A percentile compares a stretch with the other conserved stretches of the same genome.
phyloP scores from a whole-genome alignment of 768 basidiomycete species.

The Naganishia vishniacii region DNA sequence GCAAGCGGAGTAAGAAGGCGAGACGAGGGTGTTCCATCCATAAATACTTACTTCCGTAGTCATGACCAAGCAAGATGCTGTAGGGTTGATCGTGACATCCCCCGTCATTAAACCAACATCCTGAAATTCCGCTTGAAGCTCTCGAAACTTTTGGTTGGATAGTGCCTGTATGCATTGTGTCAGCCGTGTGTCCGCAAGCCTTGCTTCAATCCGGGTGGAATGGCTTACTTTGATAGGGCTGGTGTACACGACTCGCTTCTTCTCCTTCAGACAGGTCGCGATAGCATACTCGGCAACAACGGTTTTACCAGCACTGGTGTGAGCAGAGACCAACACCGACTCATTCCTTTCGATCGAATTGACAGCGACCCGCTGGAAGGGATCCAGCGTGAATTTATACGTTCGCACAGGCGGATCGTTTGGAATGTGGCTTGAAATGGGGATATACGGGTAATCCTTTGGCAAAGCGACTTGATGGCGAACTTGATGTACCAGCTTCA shows the following conservation, averaged over 20 bases:
- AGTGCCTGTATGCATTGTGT: conserved; percentile 61
- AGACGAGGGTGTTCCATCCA: background rate
- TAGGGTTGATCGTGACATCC: conserved; percentile 97
- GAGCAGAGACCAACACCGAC: conserved; percentile 93
- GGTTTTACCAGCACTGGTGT: conserved; percentile 98
- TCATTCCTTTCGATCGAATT: conserved; percentile 95
- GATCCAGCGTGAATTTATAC: conserved; percentile 95
- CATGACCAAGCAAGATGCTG: conserved; percentile 96
- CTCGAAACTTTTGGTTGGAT: conserved; percentile 98
- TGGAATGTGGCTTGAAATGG: conserved; percentile 85
- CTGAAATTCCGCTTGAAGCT: conserved; percentile 92
- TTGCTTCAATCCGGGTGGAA: background rate
- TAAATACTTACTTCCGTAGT: conserved; percentile 70
- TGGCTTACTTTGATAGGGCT: conserved; percentile 77
- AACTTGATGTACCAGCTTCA: conserved; percentile 49
- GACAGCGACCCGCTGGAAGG: conserved; percentile 92
- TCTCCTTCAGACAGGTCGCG: conserved; percentile 85
- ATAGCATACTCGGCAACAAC: conserved; percentile 99
- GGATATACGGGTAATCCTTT: conserved; percentile 79
- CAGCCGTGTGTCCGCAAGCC: background rate
- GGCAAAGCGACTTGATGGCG: conserved; percentile 69
- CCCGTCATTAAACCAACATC: conserved; percentile 99
- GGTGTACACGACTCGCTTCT: conserved; percentile 96
- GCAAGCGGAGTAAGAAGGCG: background rate
- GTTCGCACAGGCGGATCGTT: conserved; percentile 81